These are phyloP conservation scores for Avena sativa DNA, from an alignment of 176 grass and related monocot genomes.

Conservation along the genomic window DNA sequence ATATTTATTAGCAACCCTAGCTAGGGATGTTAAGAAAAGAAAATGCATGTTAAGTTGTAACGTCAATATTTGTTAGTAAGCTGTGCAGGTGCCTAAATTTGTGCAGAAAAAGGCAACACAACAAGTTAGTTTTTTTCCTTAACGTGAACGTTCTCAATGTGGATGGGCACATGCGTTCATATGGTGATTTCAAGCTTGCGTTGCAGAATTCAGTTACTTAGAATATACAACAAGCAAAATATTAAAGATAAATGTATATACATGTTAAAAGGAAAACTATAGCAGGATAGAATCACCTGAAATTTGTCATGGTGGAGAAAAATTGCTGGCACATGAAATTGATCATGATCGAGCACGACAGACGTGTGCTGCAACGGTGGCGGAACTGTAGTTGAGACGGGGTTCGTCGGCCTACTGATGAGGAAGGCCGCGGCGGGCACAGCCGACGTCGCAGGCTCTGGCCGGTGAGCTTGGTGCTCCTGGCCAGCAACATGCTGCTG, in stretches of 20 bases:
- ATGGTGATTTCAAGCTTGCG: background rate
- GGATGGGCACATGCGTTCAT: slow-evolving; percentile 4
- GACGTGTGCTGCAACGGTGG: slow-evolving; percentile 67
- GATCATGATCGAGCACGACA: slow-evolving; percentile 72
- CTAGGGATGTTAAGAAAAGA: background rate
- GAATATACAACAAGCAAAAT: background rate
- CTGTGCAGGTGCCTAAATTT: background rate
- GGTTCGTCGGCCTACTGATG: slow-evolving; percentile 59
- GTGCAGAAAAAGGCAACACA: background rate
- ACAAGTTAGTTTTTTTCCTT: background rate
- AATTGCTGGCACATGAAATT: slow-evolving; percentile 74
- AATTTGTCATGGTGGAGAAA: slow-evolving; percentile 84
- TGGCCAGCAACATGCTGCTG: slow-evolving; percentile 42
- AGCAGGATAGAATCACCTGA: slow-evolving; percentile 58
- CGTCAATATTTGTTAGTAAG: background rate
- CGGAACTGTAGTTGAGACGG: slow-evolving; percentile 68
- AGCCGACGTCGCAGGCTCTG: slow-evolving; percentile 44
- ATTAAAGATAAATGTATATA: background rate
- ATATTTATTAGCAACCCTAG: background rate
- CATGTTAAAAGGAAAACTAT: background rate
- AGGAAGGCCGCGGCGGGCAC: slow-evolving; percentile 59
- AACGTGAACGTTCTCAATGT: slow-evolving; percentile 17
- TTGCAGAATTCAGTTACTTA: background rate
- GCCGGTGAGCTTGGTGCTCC: slow-evolving; percentile 54
- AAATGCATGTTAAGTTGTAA: background rate